phyloP scores from a whole-genome alignment of 2,329 filamentous ascomycete species.

The Alternaria sp. region DNA sequence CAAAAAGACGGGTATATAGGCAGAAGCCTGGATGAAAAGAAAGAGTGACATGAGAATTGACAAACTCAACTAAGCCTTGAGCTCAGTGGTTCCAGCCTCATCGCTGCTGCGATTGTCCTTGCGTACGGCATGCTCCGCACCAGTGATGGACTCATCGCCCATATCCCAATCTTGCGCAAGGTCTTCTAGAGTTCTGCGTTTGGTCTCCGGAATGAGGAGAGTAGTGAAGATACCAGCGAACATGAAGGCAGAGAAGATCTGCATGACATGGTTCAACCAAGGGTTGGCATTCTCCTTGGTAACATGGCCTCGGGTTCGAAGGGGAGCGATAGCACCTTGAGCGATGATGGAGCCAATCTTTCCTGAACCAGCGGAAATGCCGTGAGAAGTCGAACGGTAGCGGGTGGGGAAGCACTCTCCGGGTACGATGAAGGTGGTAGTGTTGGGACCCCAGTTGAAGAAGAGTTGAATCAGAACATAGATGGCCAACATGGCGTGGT shows the following conservation, averaged over 20 bases:
- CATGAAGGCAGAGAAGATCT: constrained; percentile 84
- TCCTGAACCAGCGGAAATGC: constrained; percentile 58
- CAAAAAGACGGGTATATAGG: neutral
- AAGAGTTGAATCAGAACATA: constrained; percentile 61
- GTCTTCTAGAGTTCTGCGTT: constrained; percentile 76
- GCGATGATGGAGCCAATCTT: constrained; percentile 61
- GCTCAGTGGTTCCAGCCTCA: constrained; percentile 20
- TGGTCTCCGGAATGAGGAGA: constrained; percentile 78
- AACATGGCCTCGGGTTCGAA: constrained; percentile 61
- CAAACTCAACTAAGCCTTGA: constrained; percentile 11
- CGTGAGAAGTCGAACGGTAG: constrained; percentile 59
- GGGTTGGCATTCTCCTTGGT: constrained; percentile 57
- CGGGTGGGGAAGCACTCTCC: constrained; percentile 61
- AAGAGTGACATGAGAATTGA: neutral
- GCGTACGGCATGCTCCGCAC: constrained; percentile 22
- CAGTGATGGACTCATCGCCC: constrained; percentile 45
- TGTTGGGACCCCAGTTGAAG: constrained; percentile 61
- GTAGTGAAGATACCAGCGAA: constrained; percentile 73
- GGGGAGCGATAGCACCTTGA: constrained; percentile 57
- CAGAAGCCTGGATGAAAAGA: neutral
- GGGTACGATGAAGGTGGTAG: constrained; percentile 61
- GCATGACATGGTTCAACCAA: constrained; percentile 76
- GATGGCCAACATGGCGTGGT: constrained; percentile 54
- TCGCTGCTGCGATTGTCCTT: constrained; percentile 35
- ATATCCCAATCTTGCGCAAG: constrained; percentile 58